Base-by-base conservation (phyloP, 495 filamentous ascomycete species). In the Amorphotheca resinae region DNA sequence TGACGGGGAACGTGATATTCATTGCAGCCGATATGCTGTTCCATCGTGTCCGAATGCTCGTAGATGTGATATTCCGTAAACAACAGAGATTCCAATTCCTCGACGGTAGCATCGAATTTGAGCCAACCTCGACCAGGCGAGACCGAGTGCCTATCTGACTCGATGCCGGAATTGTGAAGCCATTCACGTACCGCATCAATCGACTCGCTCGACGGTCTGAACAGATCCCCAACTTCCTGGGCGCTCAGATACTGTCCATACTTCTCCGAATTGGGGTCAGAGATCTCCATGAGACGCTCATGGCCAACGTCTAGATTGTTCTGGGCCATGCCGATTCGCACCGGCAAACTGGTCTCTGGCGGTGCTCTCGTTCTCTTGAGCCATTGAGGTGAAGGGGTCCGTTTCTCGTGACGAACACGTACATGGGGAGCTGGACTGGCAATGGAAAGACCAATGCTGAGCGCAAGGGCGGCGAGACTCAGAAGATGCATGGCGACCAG, bases 51-150 rank as follows among this genome's bases (percentile, higher is more conserved):
- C 11, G 28, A 32, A 46, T 79, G 68, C 43, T 69, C 60, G 56
- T 76, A 75, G 14, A 71, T 55, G 44, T 72, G 65, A 42, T 76
- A 81, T 26, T 72, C 58, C 2, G 77, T 62, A 46, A 64, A 59
- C 36, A 81, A 64, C 1, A 80, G 56, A 12, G 54, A 49, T 52
- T 81, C 75, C 0, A 65, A 65, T 42, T 81, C 67, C 16, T 62
- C 59, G 28, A 66, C 53, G 0, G 62, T 64, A 9, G 72, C 70
- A 50, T 75, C 65, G 43, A 81, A 79, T 36, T 70, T 57, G 20
- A 77, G 49, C 56, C 66, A 72, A 47, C 59, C 33, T 34, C 16
- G 22, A 21, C 22, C 15, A 23, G 7, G 42, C 17, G 58, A 61
- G n/a, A 50, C 42, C 33, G 41, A 51, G 30, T 57, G 46, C 33